phyloP scores from a whole-genome alignment of 192 early-diverging fungal genomes.

The Funneliformis geosporum region DNA sequence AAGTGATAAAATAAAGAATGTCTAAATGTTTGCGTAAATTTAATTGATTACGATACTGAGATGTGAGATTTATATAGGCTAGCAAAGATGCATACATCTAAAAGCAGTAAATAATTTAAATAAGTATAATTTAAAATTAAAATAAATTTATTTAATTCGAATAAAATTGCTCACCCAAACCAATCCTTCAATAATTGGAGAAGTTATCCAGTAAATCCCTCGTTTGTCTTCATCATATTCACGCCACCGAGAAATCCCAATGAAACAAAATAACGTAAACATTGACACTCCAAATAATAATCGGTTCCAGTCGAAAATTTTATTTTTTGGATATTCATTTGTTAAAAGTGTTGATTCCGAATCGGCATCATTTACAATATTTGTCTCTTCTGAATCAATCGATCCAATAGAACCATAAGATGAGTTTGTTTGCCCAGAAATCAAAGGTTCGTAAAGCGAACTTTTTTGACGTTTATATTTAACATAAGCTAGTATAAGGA shows the following conservation, averaged over 20 bases:
- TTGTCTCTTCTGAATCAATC: neutral
- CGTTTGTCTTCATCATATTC: constrained; percentile 1
- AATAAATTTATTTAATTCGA: neutral
- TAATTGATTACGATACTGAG: constrained; percentile 1
- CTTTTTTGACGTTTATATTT: neutral
- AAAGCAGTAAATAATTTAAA: neutral
- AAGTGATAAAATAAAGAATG: constrained; percentile 14
- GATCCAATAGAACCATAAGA: constrained; percentile 7
- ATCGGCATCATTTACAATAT: neutral
- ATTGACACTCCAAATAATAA: neutral
- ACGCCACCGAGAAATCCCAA: neutral
- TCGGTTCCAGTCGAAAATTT: neutral
- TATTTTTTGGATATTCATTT: neutral
- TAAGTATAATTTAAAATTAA: neutral
- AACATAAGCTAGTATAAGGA: neutral
- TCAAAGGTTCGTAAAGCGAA: neutral
- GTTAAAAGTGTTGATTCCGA: neutral
- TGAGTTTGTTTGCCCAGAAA: neutral
- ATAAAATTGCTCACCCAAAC: neutral
- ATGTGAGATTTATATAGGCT: constrained; percentile 1
- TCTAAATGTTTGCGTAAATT: constrained; percentile 6
- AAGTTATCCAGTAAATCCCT: neutral
- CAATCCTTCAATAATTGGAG: constrained; percentile 3
- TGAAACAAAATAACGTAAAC: neutral
- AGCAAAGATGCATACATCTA: neutral